Evolutionary conservation across 306 rosid genomes (phyloP).

Genomic region (Urtica urens): DNA sequence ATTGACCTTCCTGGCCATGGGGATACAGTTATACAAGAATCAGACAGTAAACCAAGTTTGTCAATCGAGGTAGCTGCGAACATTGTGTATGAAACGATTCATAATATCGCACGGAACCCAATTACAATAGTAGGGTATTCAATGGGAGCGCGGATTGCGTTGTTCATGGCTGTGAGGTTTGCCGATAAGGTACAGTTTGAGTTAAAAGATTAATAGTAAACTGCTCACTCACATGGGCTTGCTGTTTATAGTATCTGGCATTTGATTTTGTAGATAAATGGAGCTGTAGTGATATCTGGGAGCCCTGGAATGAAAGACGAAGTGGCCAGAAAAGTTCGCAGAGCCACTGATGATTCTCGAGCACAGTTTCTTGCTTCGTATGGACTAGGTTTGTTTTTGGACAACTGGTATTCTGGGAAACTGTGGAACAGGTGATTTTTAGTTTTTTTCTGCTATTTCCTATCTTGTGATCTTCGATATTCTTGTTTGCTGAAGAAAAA

Average conservation of each 20-base stretch:
- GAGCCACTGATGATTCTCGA: constrained; percentile 73
- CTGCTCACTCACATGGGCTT: constrained; percentile 2
- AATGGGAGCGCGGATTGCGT: constrained; percentile 88
- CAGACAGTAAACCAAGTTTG: constrained; percentile 26
- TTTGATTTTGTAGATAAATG: constrained; percentile 50
- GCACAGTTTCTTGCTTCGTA: constrained; percentile 43
- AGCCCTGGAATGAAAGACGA: constrained; percentile 80
- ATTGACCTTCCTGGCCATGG: constrained; percentile 95
- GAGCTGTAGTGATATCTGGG: constrained; percentile 71
- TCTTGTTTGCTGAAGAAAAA: background rate
- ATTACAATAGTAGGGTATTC: constrained; percentile 81
- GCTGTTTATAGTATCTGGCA: background rate
- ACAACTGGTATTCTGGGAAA: constrained; percentile 71
- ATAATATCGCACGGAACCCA: constrained; percentile 40
- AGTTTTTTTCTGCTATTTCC: constrained; percentile 1
- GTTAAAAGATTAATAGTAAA: constrained; percentile 3
- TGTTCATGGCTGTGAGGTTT: constrained; percentile 68
- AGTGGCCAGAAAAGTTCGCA: constrained; percentile 55
- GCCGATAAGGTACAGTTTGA: constrained; percentile 37
- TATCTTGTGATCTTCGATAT: constrained; percentile 9
- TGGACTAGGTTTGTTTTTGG: constrained; percentile 59
- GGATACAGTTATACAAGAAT: constrained; percentile 34
- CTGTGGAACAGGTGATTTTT: constrained; percentile 63
- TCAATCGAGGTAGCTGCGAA: constrained; percentile 55
- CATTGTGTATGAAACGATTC: constrained; percentile 35